A percentile compares a stretch with the other conserved stretches of the same genome.
phyloP scores from a whole-genome alignment of 495 filamentous ascomycete species.

The Cercophora scortea region DNA sequence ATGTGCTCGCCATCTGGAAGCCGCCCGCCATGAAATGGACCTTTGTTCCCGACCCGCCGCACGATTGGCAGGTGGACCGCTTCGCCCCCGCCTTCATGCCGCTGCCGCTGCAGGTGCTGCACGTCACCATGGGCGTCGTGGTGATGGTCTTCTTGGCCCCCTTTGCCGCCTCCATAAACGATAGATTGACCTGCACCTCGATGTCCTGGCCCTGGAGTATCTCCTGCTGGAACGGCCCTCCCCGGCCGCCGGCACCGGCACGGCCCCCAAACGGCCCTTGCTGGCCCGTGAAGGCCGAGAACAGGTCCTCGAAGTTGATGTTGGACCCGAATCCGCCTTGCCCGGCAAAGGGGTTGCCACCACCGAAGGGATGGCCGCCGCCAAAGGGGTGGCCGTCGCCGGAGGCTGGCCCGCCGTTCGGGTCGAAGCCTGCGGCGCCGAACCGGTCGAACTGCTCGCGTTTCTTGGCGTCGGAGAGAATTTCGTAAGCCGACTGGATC shows the following conservation, averaged over 20 bases:
- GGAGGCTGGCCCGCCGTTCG: constrained; percentile 53
- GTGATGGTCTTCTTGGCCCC: constrained; percentile 70
- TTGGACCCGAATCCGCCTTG: constrained; percentile 62
- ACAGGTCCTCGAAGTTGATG: constrained; percentile 93
- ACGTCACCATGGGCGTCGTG: constrained; percentile 69
- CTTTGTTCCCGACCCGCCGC: constrained; percentile 77
- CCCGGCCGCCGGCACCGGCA: constrained; percentile 42
- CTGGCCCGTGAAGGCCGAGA: constrained; percentile 72
- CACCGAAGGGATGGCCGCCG: constrained; percentile 50
- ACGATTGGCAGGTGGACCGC: constrained; percentile 64
- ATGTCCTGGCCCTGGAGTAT: constrained; percentile 85
- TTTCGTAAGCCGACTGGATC: constrained; percentile 85
- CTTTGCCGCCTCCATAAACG: constrained; percentile 94
- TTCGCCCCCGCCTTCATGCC: constrained; percentile 77
- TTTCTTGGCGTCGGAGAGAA: constrained; percentile 87
- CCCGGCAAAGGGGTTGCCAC: constrained; percentile 52
- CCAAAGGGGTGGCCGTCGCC: constrained; percentile 70
- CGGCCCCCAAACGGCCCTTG: constrained; percentile 45
- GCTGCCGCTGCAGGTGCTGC: constrained; percentile 71
- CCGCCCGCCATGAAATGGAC: constrained; percentile 85
- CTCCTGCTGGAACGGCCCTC: constrained; percentile 61
- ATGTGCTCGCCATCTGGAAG: constrained; percentile 92
- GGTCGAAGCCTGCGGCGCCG: constrained; percentile 82
- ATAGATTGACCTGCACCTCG: constrained; percentile 83
- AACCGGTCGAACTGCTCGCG: constrained; percentile 84